Evolutionary conservation across 352 stramenopile genomes (phyloP).

Genomic region (Albugo candida): DNA sequence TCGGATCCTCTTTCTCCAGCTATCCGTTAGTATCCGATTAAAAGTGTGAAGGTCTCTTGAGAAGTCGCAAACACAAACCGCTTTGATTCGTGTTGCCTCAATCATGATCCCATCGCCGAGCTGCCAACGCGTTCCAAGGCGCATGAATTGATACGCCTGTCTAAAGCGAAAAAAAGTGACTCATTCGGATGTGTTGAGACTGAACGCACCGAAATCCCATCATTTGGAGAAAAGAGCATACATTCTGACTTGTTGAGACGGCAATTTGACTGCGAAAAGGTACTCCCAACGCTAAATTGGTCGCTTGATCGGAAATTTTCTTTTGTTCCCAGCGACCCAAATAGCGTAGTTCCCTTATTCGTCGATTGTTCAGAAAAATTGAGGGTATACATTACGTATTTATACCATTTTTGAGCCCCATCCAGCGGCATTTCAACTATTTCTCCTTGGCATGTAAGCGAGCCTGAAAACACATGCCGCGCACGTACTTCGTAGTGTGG

Average conservation of each 20-base stretch:
- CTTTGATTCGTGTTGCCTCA: constrained; percentile 71
- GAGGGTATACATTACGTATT: background rate
- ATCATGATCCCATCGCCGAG: constrained; percentile 70
- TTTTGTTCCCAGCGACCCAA: constrained; percentile 74
- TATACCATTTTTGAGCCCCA: constrained; percentile 62
- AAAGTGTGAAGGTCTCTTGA: background rate
- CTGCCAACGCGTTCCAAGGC: constrained; percentile 60
- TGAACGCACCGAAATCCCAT: constrained; percentile 47
- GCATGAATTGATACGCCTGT: constrained; percentile 72
- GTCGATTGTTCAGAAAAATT: constrained; percentile 1
- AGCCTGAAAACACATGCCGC: constrained; percentile 63
- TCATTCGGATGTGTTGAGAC: background rate
- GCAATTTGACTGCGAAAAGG: constrained; percentile 69
- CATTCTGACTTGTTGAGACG: constrained; percentile 67
- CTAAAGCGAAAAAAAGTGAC: constrained; percentile 11
- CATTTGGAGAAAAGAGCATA: constrained; percentile 44
- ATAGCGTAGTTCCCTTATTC: constrained; percentile 49
- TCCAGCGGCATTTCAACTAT: constrained; percentile 52
- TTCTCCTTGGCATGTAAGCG: constrained; percentile 61
- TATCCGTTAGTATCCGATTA: constrained; percentile 5
- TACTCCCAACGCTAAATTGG: constrained; percentile 32
- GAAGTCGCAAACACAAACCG: constrained; percentile 15
- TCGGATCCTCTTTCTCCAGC: constrained; percentile 63
- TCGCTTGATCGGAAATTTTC: constrained; percentile 64
- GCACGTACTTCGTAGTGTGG: constrained; percentile 68